These are phyloP conservation scores for Spiraea crenata DNA, from an alignment of 331 rosid genomes.

Conservation along the genomic window DNA sequence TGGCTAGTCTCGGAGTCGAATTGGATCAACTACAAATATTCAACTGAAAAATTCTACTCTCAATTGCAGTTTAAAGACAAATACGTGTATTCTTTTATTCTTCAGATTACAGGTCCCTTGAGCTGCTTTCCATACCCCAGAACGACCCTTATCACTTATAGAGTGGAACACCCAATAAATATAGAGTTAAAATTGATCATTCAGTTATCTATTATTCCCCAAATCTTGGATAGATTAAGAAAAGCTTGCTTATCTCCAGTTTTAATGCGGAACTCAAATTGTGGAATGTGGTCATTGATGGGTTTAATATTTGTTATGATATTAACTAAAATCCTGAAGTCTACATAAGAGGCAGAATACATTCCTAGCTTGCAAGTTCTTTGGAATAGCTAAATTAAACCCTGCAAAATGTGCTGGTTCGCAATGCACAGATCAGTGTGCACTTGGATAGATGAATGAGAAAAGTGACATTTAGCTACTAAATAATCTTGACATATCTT, in stretches of 20 bases:
- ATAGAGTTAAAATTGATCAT: neutral
- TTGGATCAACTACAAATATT: too few relatives aligned
- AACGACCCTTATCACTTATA: too few relatives aligned
- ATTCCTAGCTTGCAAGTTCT: neutral
- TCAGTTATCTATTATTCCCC: neutral
- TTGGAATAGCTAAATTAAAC: slow-evolving; percentile 1
- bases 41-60: neutral
- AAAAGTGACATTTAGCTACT: neutral
- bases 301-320: too few relatives aligned
- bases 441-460: too few relatives aligned
- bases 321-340: neutral
- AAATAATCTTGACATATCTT: slow-evolving; percentile 50
- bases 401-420: neutral
- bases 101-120: neutral
- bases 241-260: neutral
- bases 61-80: neutral
- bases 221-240: neutral
- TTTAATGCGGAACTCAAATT: neutral
- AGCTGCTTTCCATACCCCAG: neutral
- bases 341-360: neutral
- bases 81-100: neutral
- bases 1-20: too few relatives aligned
- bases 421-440: neutral
- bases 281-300: too few relatives aligned
- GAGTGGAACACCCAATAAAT: too few relatives aligned